Evolutionary conservation across 768 basidiomycete species (phyloP), one percentile per base, ranked within the genome.

Genomic region (Suillus placidus): DNA sequence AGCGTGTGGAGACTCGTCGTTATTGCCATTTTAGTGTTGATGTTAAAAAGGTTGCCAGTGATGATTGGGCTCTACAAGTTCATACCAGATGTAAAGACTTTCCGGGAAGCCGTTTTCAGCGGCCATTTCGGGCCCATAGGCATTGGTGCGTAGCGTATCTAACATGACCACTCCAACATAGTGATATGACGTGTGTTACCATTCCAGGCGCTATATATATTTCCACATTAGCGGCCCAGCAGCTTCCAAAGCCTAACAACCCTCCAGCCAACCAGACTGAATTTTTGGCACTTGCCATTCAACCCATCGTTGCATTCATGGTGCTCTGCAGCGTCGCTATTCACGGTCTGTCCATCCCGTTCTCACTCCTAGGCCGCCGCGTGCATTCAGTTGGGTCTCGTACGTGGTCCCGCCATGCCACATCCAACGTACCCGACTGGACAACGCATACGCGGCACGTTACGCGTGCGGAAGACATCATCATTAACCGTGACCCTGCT

Each of bases 1-100:
- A 85, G 82, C 51, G 88, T 93, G 12, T 94, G 95, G 92, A 82
- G 95, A 35, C 83, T 99, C 23, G 77, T 97, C 60, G 89, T 94
- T 45, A 84, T 96, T 60, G 92, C 92, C 3, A 82, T 98, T 61
- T 82, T 91, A 61, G 84, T 98, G n/a, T 80, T 99, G 60, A 69
- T 95, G 3, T 79, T 99, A 20, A 86, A 94, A 37, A 84, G 97
- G 18, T 80, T 99, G 18, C 97, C 97, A 0, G 74, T 89, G 67
- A 92, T 99, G 76, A 80, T 97, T 32, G 87, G 86, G 0, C 75
- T 96, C 47, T 97, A 97, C 80, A 89, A 81, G 72, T 98, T 91
- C 86, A 97, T 99, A 65, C 97, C 97, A 0, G 97, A 99, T 73
- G 86, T 99, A 70, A 97, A 97, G 81, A 98, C 92, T 0, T 86